Percentiles rank a stretch among this genome's conserved stretches.
Conservation (phyloP, 768 basidiomycete genomes). For the Russula griseocarnosa region DNA sequence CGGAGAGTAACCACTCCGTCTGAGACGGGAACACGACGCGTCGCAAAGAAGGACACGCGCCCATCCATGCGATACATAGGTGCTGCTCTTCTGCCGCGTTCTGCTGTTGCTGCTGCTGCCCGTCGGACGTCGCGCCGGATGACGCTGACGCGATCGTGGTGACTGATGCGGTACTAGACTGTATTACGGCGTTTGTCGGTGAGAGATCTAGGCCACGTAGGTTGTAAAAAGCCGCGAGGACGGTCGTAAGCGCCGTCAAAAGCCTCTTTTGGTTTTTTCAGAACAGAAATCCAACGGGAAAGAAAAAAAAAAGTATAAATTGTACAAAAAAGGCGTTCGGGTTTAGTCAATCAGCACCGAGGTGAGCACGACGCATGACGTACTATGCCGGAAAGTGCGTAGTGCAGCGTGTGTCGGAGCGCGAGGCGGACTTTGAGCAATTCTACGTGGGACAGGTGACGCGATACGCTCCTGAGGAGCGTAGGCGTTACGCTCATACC, state of each 20-base stretch:
- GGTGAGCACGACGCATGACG: slow-evolving; percentile 33
- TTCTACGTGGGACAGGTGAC: slow-evolving; percentile 48
- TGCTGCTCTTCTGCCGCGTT: slow-evolving; percentile 45
- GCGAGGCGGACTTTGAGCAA: slow-evolving; percentile 54
- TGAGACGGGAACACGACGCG: slow-evolving; percentile 54
- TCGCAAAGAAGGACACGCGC: slow-evolving; percentile 51
- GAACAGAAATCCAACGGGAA: neutral
- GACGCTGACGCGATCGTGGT: too few species aligned
- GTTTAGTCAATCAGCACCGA: neutral
- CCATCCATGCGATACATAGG: slow-evolving; percentile 52
- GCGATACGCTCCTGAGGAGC: slow-evolving; percentile 53
- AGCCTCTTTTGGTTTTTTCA: slow-evolving; percentile 45
- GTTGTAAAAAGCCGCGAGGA: slow-evolving; percentile 47
- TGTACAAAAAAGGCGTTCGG: neutral
- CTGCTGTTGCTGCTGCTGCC: neutral
- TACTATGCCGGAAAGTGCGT: slow-evolving; percentile 61
- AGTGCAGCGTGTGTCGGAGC: slow-evolving; percentile 61
- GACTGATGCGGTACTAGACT: too few species aligned
- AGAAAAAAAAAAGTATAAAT: neutral
- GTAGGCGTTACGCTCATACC: slow-evolving; percentile 55
- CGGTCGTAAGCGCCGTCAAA: slow-evolving; percentile 55
- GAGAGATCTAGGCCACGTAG: slow-evolving; percentile 57
- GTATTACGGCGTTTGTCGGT: slow-evolving; percentile 47
- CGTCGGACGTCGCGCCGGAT: slow-evolving; percentile 35
- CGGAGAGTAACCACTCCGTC: slow-evolving; percentile 46